phyloP scores from a whole-genome alignment of 2,329 filamentous ascomycete species.

The Fusarium nelsonii region DNA sequence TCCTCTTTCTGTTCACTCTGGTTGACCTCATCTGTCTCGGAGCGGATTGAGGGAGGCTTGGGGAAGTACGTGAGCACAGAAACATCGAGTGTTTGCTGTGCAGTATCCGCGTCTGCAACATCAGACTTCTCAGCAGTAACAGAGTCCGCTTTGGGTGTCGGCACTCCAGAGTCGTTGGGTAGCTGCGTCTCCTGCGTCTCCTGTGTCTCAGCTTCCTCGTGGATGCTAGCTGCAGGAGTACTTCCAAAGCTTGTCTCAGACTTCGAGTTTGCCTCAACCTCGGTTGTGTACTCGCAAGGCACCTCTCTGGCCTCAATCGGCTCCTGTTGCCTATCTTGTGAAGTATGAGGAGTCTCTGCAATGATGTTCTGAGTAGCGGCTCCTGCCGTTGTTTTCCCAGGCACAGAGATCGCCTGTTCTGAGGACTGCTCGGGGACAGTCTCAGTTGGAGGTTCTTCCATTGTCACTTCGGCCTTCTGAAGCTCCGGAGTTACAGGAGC shows the following conservation, averaged over 20 bases:
- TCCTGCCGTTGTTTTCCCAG: constrained; percentile 9
- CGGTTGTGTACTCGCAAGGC: constrained; percentile 10
- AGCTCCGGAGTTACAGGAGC: constrained; percentile 1
- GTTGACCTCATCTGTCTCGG: constrained; percentile 9
- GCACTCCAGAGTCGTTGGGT: constrained; percentile 23
- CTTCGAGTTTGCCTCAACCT: constrained; percentile 35
- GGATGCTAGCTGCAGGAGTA: constrained; percentile 30
- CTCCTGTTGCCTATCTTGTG: constrained; percentile 35
- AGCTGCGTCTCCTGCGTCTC: constrained; percentile 8
- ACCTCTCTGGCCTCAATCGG: constrained; percentile 23
- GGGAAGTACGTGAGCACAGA: constrained; percentile 32
- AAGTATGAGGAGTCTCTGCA: neutral
- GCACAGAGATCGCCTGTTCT: neutral
- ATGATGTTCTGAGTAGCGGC: neutral
- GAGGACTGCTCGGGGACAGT: constrained; percentile 3
- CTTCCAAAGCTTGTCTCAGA: constrained; percentile 39
- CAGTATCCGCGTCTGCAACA: neutral
- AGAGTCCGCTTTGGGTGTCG: constrained; percentile 17
- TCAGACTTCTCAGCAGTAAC: constrained; percentile 1
- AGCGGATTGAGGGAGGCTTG: constrained; percentile 33
- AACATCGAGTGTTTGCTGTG: constrained; percentile 16
- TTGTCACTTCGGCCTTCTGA: neutral
- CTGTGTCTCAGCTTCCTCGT: constrained; percentile 13
- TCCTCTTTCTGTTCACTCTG: constrained; percentile 15
- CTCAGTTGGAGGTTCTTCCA: constrained; percentile 5